These are phyloP conservation scores for Candida arabinofermentans DNA, from an alignment of 805 yeast species.

Conservation along the genomic window DNA sequence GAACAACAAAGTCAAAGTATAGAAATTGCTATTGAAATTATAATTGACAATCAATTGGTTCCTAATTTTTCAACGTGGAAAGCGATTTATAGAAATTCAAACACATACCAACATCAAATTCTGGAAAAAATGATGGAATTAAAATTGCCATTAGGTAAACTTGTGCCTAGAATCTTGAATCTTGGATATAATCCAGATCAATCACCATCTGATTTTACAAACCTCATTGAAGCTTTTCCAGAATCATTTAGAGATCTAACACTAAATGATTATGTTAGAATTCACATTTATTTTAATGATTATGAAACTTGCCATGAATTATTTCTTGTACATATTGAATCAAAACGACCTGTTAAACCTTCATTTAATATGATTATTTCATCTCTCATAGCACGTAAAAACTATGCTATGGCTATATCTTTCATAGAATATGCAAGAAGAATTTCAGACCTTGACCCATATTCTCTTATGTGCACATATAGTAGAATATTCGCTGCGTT, in stretches of 20 bases:
- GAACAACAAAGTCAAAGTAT: no score
- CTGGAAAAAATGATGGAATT: no score
- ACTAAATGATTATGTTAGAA: not conserved
- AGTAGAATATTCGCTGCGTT: not conserved
- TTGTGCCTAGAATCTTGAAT: not conserved
- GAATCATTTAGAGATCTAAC: not conserved
- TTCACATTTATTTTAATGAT: not conserved
- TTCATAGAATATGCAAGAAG: not conserved
- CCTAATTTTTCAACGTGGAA: no score
- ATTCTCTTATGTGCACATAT: not conserved
- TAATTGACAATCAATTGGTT: no score
- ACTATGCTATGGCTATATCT: not conserved
- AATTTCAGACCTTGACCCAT: not conserved
- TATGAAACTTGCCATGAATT: not conserved
- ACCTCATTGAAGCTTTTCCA: not conserved
- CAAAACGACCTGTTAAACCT: not conserved
- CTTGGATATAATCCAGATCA: not conserved
- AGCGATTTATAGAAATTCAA: no score
- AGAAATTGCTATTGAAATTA: no score
- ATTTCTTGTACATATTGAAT: not conserved
- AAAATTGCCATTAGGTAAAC: not conserved
- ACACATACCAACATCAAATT: no score
- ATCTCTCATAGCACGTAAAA: not conserved
- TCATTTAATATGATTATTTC: not conserved
- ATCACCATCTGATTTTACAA: not conserved